Percentiles rank a stretch among this genome's conserved stretches.
These are phyloP conservation scores for Boletus vinaceobasis DNA, from an alignment of 768 basidiomycete species.

Conservation along the genomic window DNA sequence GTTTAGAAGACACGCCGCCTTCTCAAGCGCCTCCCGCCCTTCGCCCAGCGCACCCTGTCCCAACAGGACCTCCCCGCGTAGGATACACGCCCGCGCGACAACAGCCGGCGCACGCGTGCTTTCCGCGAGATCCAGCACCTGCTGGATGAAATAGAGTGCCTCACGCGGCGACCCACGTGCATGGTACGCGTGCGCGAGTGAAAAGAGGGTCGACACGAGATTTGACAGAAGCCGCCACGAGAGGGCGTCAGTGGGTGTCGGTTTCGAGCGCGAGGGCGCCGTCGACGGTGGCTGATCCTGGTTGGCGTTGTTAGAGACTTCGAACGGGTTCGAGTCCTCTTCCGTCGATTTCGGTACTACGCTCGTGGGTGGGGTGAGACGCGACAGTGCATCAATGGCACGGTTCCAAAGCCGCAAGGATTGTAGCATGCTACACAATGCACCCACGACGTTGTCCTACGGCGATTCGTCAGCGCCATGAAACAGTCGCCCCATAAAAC, in stretches of 20 bases:
- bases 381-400: slow-evolving; percentile 63
- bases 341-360: slow-evolving; percentile 23
- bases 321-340: slow-evolving; percentile 56
- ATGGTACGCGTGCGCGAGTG: slow-evolving; percentile 62
- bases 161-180: slow-evolving; percentile 79
- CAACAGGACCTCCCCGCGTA: slow-evolving; percentile 68
- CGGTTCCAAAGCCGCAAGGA: slow-evolving; percentile 79
- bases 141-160: slow-evolving; percentile 78
- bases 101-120: slow-evolving; percentile 65
- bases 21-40: slow-evolving; percentile 51
- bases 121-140: slow-evolving; percentile 70
- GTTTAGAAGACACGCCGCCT: slow-evolving; percentile 45
- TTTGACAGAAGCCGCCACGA: slow-evolving; percentile 79
- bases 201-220: slow-evolving; percentile 62
- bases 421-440: slow-evolving; percentile 59
- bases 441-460: slow-evolving; percentile 59
- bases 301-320: slow-evolving; percentile 37
- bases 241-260: slow-evolving; percentile 45
- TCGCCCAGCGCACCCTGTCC: slow-evolving; percentile 58
- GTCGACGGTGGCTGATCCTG: slow-evolving; percentile 24
- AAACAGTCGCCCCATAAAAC: slow-evolving; percentile 5
- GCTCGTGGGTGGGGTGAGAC: slow-evolving; percentile 45
- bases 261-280: slow-evolving; percentile 9
- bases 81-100: slow-evolving; percentile 59
- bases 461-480: background rate